These are phyloP conservation scores for Scedosporium aurantiacum DNA, from an alignment of 2,329 filamentous ascomycete genomes.

Conservation along the genomic window DNA sequence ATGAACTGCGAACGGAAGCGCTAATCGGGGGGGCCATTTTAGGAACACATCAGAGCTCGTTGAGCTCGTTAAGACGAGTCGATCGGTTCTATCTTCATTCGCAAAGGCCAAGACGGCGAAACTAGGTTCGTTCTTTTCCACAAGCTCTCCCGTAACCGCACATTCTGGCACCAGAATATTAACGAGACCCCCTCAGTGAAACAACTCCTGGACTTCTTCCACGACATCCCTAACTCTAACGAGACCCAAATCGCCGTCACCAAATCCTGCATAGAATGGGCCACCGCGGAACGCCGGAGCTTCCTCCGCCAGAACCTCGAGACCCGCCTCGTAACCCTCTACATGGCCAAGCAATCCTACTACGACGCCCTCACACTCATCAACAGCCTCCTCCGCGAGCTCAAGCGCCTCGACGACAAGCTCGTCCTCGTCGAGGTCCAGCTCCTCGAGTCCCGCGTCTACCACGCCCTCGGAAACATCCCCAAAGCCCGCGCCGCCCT, in stretches of 20 bases:
- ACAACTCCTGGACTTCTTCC: constrained; percentile 91
- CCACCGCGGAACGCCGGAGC: constrained; percentile 81
- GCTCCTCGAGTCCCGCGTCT: constrained; percentile 90
- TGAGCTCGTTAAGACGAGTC: constrained; percentile 78
- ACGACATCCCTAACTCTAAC: constrained; percentile 84
- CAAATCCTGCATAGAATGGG: constrained; percentile 99
- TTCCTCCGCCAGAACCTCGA: constrained; percentile 98
- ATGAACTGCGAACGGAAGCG: neutral
- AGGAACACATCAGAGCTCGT: constrained; percentile 52
- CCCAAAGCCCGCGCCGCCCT: constrained; percentile 90
- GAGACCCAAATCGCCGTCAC: constrained; percentile 92
- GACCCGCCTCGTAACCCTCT: constrained; percentile 82
- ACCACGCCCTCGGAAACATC: constrained; percentile 94
- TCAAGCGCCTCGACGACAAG: constrained; percentile 98
- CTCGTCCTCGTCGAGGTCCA: constrained; percentile 96
- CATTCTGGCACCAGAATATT: neutral
- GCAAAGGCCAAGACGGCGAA: constrained; percentile 99
- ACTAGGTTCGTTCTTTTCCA: constrained; percentile 55
- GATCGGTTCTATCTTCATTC: constrained; percentile 86
- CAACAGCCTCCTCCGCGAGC: constrained; percentile 88
- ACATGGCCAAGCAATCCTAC: constrained; percentile 96
- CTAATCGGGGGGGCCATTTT: neutral
- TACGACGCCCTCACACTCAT: constrained; percentile 95
- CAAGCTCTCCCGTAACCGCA: neutral
- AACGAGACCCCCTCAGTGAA: constrained; percentile 62